Evolutionary conservation across 305 asterid species (phyloP).

Genomic region (Fraxinus nigra): DNA sequence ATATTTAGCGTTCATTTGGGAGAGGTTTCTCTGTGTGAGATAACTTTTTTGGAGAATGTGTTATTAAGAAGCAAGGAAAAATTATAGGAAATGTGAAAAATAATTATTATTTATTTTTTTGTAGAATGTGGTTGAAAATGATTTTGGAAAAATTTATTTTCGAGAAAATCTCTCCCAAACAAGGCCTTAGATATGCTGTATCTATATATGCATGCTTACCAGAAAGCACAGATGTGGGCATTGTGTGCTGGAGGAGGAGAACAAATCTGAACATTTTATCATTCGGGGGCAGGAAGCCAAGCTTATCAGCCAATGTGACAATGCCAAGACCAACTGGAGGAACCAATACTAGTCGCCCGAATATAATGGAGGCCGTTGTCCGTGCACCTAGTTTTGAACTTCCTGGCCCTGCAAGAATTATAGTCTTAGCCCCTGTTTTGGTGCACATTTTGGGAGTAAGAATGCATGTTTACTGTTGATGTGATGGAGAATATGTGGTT

Average conservation of each 20-base stretch:
- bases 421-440: neutral
- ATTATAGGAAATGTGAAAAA: neutral
- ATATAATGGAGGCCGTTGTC: slow-evolving; percentile 87
- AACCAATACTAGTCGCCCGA: slow-evolving; percentile 79
- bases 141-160: neutral
- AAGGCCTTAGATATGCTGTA: neutral
- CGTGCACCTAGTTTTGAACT: slow-evolving; percentile 76
- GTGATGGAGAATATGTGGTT: no score
- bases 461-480: no score
- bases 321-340: slow-evolving; percentile 83
- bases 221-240: slow-evolving; percentile 98
- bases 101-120: neutral
- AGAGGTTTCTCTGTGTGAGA: neutral
- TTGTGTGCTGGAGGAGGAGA: slow-evolving; percentile 92
- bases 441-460: no score
- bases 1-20: neutral
- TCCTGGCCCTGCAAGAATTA: slow-evolving; percentile 70
- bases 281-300: slow-evolving; percentile 80
- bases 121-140: neutral
- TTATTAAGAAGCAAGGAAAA: neutral
- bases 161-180: neutral
- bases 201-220: slow-evolving; percentile 41
- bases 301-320: slow-evolving; percentile 77
- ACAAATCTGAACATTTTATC: slow-evolving; percentile 96
- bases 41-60: neutral